Evolutionary conservation across 352 stramenopile genomes (phyloP), one percentile per base, ranked within the genome.

Genomic region (Globisporangium alternatum): DNA sequence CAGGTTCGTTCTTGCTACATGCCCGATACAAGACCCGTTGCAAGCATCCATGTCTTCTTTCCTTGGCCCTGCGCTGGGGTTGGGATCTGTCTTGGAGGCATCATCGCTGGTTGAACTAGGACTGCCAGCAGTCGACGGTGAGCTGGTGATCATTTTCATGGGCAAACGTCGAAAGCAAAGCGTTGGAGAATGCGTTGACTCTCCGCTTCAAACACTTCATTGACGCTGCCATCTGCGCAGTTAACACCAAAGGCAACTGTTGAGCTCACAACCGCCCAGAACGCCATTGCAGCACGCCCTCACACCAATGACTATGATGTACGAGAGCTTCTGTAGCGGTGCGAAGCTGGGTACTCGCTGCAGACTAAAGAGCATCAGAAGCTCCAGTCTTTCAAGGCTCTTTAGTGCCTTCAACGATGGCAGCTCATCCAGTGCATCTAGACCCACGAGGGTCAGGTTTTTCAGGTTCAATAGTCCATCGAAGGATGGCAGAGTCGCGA

Each of bases 281-380:
- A 80, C 76, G 0, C 68, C 74, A 62, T 78, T 76, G 57, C 74
- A 78, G 45, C 74, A 81, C 45, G 55, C 70, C 7, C 43, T 65
- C 0, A 66, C 60, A 39, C 65, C 62, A 52, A 65, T 62, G 4
- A 72, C 28, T 15, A 66, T 52, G 13, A 77, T 55, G 5, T 67
- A 65, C 5, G 66, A 55, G 13, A 80, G 44, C 2, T 68, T 69
- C 3, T 59, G 39, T 2, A 76, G 59, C 7, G 65, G 53, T 21
- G 60, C 47, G 19, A 80, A 53, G 44, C 76, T 69, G 1, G 70
- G 70, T 1, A 80, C 7, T 31, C 2, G 56, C 6, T 68, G 57
- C 9, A 74, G 35, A 1, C 4, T n/a, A 2, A 64, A 48, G 19
- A 64, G 19, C 19, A 49, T 62, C 5, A 67, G 44, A 15, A 81